phyloP scores from a whole-genome alignment of 495 filamentous ascomycete species.

The Astrothelium subdiscretum region DNA sequence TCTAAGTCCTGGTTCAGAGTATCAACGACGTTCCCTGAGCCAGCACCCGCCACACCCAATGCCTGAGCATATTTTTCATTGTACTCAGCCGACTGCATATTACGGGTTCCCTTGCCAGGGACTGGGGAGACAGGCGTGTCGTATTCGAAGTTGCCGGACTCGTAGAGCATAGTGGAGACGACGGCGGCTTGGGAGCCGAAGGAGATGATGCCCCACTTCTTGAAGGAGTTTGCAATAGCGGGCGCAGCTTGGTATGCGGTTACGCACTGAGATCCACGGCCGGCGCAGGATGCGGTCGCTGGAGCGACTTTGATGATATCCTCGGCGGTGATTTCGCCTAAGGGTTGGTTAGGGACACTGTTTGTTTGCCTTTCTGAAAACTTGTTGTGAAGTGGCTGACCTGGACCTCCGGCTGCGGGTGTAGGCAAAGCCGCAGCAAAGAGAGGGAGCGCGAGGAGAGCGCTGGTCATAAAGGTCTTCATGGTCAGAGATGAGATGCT shows the following conservation, averaged over 20 bases:
- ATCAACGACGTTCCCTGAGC: constrained; percentile 47
- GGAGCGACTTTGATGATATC: constrained; percentile 44
- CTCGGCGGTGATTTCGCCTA: constrained; percentile 25
- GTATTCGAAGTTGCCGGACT: constrained; percentile 44
- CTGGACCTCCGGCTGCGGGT: background rate
- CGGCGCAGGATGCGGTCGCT: constrained; percentile 34
- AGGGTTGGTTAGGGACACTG: background rate
- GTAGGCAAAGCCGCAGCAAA: background rate
- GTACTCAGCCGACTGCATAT: constrained; percentile 57
- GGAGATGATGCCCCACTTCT: constrained; percentile 40
- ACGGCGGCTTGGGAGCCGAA: constrained; percentile 24
- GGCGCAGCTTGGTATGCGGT: constrained; percentile 52
- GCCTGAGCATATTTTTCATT: constrained; percentile 48
- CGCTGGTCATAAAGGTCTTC: background rate
- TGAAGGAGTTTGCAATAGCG: constrained; percentile 43
- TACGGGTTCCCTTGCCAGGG: constrained; percentile 66
- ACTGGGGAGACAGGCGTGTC: constrained; percentile 30
- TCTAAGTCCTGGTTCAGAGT: constrained; percentile 40
- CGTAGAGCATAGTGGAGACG: constrained; percentile 37
- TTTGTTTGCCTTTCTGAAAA: background rate
- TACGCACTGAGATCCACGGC: constrained; percentile 44
- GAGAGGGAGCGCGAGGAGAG: background rate
- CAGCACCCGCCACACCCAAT: constrained; percentile 27
- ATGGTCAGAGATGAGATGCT: background rate
- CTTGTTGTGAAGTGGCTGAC: background rate